These are phyloP conservation scores for Amanita jacksonii DNA, from an alignment of 768 basidiomycete genomes.

Conservation along the genomic window DNA sequence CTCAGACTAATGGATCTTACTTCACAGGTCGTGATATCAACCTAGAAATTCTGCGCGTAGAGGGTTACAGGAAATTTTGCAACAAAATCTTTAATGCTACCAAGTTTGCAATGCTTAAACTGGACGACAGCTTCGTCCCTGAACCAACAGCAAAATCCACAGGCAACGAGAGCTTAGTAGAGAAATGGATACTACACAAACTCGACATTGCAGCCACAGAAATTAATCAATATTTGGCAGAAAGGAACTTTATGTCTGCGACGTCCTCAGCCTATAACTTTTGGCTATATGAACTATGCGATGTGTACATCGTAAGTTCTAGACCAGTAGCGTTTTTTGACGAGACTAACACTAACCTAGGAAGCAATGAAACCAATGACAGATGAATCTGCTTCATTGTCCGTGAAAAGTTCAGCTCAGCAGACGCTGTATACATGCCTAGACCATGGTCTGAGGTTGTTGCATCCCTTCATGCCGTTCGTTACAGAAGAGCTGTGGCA, in stretches of 20 bases:
- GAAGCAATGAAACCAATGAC: conserved; percentile 99
- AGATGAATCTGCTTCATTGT: conserved; percentile 57
- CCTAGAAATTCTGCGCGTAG: conserved; percentile 89
- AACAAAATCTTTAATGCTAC: conserved; percentile 99
- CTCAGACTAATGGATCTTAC: neutral
- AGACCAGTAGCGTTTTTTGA: neutral
- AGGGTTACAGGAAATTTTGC: conserved; percentile 99
- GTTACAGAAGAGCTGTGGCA: conserved; percentile 99
- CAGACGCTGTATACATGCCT: conserved; percentile 95
- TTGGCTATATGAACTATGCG: conserved; percentile 99
- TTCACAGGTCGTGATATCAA: conserved; percentile 87
- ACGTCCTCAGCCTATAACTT: conserved; percentile 83
- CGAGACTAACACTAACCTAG: conserved; percentile 27
- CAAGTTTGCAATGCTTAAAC: conserved; percentile 97
- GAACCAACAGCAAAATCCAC: conserved; percentile 63
- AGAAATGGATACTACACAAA: conserved; percentile 93
- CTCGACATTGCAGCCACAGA: conserved; percentile 74
- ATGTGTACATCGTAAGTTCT: conserved; percentile 84
- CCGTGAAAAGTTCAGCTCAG: conserved; percentile 73
- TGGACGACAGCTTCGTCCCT: conserved; percentile 79
- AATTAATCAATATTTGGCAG: conserved; percentile 63
- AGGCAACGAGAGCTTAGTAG: conserved; percentile 84
- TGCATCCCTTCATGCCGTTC: conserved; percentile 99
- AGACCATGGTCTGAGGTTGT: conserved; percentile 78
- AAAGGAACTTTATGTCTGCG: conserved; percentile 89